These are phyloP conservation scores for Colletotrichum sp. DNA, from an alignment of 2,329 filamentous ascomycete genomes.

Conservation along the genomic window DNA sequence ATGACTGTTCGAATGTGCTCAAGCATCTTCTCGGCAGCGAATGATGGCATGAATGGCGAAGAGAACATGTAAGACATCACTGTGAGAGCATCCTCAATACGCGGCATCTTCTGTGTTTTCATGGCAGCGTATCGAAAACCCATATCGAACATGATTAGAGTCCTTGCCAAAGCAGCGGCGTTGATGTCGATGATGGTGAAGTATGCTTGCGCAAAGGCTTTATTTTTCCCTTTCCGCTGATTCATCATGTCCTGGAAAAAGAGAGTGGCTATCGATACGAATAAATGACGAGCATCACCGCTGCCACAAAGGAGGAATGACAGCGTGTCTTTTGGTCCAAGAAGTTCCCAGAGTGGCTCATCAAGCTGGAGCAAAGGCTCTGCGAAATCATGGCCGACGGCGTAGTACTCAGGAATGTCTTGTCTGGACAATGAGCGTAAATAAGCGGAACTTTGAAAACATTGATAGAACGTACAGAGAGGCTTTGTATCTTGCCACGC, in stretches of 20 bases:
- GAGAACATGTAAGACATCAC: conserved; percentile 25
- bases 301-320: conserved; percentile 26
- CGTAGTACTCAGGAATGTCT: conserved; percentile 22
- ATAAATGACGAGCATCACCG: conserved; percentile 27
- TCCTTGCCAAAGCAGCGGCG: conserved; percentile 25
- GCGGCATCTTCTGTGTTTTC: background rate
- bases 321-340: conserved; percentile 9
- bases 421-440: background rate
- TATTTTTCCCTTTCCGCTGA: background rate
- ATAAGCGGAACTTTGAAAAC: background rate
- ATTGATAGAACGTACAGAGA: conserved; percentile 10
- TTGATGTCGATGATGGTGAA: conserved; percentile 28
- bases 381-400: conserved; percentile 23
- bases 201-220: conserved; percentile 16
- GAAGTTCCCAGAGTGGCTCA: background rate
- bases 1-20: conserved; percentile 23
- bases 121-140: background rate
- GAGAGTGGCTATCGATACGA: conserved; percentile 17
- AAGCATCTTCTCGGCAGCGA: conserved; percentile 21
- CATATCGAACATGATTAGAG: conserved; percentile 25
- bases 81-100: conserved; percentile 8
- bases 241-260: background rate
- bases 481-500: conserved; percentile 21
- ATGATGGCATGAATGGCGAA: conserved; percentile 22
- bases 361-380: conserved; percentile 13